Evolutionary conservation across 2,329 filamentous ascomycete species (phyloP), one percentile per base, ranked within the genome.

Genomic region (Epichloe aotearoae): DNA sequence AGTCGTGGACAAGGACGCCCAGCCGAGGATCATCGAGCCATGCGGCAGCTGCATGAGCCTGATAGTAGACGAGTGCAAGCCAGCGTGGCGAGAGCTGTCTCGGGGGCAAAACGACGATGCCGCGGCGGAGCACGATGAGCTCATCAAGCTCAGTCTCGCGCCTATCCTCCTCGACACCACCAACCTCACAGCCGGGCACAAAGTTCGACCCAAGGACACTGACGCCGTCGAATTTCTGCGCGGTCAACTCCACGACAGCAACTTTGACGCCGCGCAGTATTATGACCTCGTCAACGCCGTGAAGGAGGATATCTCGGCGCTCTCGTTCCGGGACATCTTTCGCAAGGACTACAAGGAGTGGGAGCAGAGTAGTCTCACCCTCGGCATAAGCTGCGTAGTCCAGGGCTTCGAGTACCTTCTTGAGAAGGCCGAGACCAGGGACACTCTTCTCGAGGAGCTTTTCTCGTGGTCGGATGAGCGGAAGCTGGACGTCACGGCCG

Each of bases 321-420:
- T 93, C 44, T 70, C 67, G 38, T 65, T 88, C 56, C 69, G 75
- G 20, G 86, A 90, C 57, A 75, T 90, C 39, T 66, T 91, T 49
- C 74, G 84, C 55, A 91, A 91, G 64, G 87, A 94, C 67, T 94
- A 90, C 68, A 94, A 94, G 69, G 75, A 86, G 61, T 93, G 86
- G 86, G 69, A 68, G 11, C 78, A 80, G 50, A 69, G 69, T 11
- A 68, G 65, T 0, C 61, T 80, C 38, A 72, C 68, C 17, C 72
- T 91, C 4, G 86, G 86, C n/a, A 79, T 87, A 15, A 79, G 79
- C 58, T 78, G 78, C 41, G 72, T 83, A 3, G 79, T 85, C 3
- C 80, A 80, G 56, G 67, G 75, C n/a, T 65, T 90, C 5, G 65
- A 67, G 4, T 86, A 81, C 54, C 65, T 90, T 39, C 62, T 79